phyloP scores from a whole-genome alignment of 129 eudicot genomes.

The Artemisia argyi region DNA sequence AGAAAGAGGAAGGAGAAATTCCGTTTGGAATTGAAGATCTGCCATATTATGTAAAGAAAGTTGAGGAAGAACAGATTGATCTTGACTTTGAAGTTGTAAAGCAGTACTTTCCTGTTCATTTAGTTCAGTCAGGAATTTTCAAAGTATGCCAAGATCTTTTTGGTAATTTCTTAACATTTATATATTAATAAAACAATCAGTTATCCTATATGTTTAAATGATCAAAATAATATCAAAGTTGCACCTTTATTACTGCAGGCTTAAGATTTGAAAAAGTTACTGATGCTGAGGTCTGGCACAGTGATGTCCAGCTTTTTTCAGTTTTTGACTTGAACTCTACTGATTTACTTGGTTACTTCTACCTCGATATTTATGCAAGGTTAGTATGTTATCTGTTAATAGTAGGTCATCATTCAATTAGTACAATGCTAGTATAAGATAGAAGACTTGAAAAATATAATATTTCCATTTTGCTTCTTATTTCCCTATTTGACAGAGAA shows the following conservation, averaged over 20 bases:
- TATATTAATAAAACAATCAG: constrained; percentile 2
- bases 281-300: constrained; percentile 77
- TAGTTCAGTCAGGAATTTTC: constrained; percentile 85
- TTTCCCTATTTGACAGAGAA: constrained; percentile 52
- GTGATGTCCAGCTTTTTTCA: constrained; percentile 67
- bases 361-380: constrained; percentile 88
- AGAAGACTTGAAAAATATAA: constrained; percentile 12
- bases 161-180: constrained; percentile 47
- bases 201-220: constrained; percentile 21
- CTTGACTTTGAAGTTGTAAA: constrained; percentile 83
- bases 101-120: constrained; percentile 75
- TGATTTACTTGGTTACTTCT: constrained; percentile 72
- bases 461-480: constrained; percentile 15
- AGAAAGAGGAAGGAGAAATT: constrained; percentile 81
- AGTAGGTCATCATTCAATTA: constrained; percentile 18
- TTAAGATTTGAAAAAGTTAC: constrained; percentile 76
- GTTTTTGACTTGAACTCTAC: constrained; percentile 76
- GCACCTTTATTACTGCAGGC: constrained; percentile 49
- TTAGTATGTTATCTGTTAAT: constrained; percentile 24
- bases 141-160: constrained; percentile 91
- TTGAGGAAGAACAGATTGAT: constrained; percentile 64
- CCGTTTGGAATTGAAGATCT: constrained; percentile 87
- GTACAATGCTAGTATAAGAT: constrained; percentile 6
- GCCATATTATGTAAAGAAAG: constrained; percentile 71
- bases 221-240: constrained; percentile 9